Conservation (phyloP, 2,329 filamentous ascomycete genomes). For the Arthroderma sp. region DNA sequence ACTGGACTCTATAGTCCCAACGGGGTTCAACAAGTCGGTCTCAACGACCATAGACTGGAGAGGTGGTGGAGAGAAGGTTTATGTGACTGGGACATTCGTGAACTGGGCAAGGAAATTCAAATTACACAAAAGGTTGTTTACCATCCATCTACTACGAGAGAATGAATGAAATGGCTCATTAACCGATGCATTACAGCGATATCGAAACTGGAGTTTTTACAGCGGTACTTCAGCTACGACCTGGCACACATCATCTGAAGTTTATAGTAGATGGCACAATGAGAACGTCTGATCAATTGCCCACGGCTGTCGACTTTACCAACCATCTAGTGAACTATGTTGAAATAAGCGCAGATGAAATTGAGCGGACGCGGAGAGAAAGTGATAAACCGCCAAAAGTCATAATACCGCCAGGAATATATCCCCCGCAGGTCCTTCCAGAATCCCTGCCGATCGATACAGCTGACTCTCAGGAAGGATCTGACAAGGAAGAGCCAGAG, state of each 20-base stretch:
- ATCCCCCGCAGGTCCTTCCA: conserved; percentile 35
- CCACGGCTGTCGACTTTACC: conserved; percentile 92
- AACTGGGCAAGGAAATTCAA: conserved; percentile 94
- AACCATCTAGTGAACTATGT: conserved; percentile 98
- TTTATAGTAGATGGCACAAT: conserved; percentile 93
- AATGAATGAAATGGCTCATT: not conserved
- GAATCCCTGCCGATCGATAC: conserved; percentile 21
- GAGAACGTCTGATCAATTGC: conserved; percentile 73
- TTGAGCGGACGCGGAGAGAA: conserved; percentile 29
- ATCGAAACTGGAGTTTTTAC: conserved; percentile 51
- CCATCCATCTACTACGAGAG: not conserved
- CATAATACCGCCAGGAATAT: conserved; percentile 28
- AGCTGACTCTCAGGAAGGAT: conserved; percentile 31
- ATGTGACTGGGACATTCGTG: conserved; percentile 94
- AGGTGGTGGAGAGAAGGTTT: conserved; percentile 72
- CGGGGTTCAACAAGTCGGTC: conserved; percentile 61
- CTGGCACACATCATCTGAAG: conserved; percentile 91
- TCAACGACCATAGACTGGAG: conserved; percentile 80
- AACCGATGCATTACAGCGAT: conserved; percentile 17
- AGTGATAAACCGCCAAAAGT: conserved; percentile 27
- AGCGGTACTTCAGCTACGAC: conserved; percentile 68
- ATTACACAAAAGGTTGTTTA: conserved; percentile 55
- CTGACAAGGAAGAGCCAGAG: conserved; percentile 38
- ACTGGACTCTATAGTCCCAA: conserved; percentile 48
- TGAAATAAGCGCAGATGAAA: conserved; percentile 65